Conservation (phyloP, 495 filamentous ascomycete species). For the Penicillium dipodomyicola region DNA sequence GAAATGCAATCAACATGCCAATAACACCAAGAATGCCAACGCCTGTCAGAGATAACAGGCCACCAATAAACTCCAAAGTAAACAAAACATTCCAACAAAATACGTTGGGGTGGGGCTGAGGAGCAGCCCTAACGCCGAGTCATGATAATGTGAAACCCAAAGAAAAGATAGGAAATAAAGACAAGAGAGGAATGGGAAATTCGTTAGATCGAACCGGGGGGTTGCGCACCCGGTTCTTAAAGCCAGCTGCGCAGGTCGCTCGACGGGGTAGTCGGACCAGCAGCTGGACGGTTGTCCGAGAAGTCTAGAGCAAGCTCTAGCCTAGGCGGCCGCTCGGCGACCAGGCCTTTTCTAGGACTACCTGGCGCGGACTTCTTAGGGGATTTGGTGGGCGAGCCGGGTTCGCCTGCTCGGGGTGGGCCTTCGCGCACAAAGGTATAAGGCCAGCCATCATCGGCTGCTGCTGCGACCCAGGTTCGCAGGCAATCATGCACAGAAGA, state of each 20-base stretch:
- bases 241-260: constrained; percentile 43
- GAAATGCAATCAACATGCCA: constrained; percentile 27
- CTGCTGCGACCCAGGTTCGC: constrained; percentile 85
- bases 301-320: constrained; percentile 41
- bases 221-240: constrained; percentile 18
- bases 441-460: constrained; percentile 83
- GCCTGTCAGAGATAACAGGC: constrained; percentile 22
- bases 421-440: constrained; percentile 73
- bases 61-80: constrained; percentile 27
- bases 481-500: constrained; percentile 83
- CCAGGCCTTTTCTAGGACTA: constrained; percentile 38
- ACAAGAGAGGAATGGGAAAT: constrained; percentile 27
- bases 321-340: constrained; percentile 44
- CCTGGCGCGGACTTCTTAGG: constrained; percentile 37
- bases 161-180: constrained; percentile 17
- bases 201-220: constrained; percentile 12
- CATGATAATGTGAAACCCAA: constrained; percentile 24
- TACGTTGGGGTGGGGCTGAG: constrained; percentile 11
- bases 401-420: constrained; percentile 44
- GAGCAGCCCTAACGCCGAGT: constrained; percentile 31
- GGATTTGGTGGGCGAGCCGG: constrained; percentile 43
- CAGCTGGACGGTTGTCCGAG: constrained; percentile 22
- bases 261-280: constrained; percentile 24
- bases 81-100: constrained; percentile 13
- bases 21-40: constrained; percentile 40